Conservation (phyloP, 2,329 filamentous ascomycete species). For the Cladophialophora exuberans region DNA sequence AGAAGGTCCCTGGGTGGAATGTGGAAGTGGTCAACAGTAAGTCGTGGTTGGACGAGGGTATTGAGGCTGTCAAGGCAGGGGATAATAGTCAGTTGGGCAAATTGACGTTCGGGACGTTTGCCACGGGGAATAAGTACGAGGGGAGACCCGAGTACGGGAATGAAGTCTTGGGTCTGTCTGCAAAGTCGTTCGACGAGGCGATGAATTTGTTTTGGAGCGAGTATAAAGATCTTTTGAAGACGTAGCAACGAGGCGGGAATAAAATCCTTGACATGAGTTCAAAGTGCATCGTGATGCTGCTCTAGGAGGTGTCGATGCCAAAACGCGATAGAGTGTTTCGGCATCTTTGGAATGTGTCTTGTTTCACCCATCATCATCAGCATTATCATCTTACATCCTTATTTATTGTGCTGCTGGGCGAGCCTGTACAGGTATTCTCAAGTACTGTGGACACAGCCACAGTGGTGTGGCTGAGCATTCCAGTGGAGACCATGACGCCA, state of each 20-base stretch:
- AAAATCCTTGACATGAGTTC: too few species aligned
- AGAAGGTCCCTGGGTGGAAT: conserved; percentile 23
- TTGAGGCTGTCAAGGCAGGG: conserved; percentile 13
- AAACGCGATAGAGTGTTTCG: too few species aligned
- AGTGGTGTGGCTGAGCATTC: too few species aligned
- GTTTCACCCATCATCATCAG: too few species aligned
- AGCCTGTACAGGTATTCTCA: too few species aligned
- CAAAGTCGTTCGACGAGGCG: conserved; percentile 22
- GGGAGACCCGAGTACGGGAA: conserved; percentile 20
- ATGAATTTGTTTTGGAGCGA: conserved; percentile 9
- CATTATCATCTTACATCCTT: too few species aligned
- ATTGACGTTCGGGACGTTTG: conserved; percentile 25
- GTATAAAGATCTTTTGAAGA: not conserved
- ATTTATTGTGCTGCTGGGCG: too few species aligned
- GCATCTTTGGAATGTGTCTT: too few species aligned
- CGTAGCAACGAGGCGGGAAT: not conserved
- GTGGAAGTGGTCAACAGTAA: conserved; percentile 17
- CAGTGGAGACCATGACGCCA: too few species aligned
- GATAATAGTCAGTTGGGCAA: conserved; percentile 23
- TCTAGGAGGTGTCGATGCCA: too few species aligned
- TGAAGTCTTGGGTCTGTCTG: conserved; percentile 19
- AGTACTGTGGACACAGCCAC: too few species aligned
- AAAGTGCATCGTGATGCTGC: not conserved
- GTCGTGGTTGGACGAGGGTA: conserved; percentile 21
- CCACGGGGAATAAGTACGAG: conserved; percentile 18